Evolutionary conservation across 345 rosid genomes (phyloP), one percentile per base, ranked within the genome.

Genomic region (Erodium maritimum): DNA sequence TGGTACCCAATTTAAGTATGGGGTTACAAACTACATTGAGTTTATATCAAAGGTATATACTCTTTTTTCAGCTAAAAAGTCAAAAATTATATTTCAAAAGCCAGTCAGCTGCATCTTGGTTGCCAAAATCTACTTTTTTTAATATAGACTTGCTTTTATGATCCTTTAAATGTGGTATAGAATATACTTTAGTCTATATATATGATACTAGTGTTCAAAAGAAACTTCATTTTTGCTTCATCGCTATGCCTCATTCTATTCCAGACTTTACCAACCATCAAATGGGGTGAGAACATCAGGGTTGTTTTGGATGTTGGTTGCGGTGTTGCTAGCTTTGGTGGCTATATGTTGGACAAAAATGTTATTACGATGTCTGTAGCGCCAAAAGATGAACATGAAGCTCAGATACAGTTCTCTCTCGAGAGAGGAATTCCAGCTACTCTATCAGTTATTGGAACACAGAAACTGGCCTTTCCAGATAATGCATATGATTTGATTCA

Each of bases 371-470:
- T 91, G 96, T 91, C 98, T 17, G 77, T 91, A 62, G 96, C 96
- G 5, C 98, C 98, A 16, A 91, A 91, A 78, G 98, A 88, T 69
- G 96, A 91, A 64, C 98, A 91, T 18, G 96, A 91, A 71, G 98
- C 98, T 77, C 98, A 88, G 80, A 88, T 91, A 71, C 95, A 91
- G 75, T 88, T 91, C 67, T 93, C 95, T 54, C 69, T 91, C 45
- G 98, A 91, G 71, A 78, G 98, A 54, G 95, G 98, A 58, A 84
- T 91, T 66, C 96, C 95, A 63, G 98, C 98, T 29, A 84, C 72
- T 3, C 88, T 88, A 52, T 81, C 98, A 25, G 96, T 88, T 23
- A 88, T 91, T 23, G 95, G 93, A 50, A 88, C 98, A 1, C 83
- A 80, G 60, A 80, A 73, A 80, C 76, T 91, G 61, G 65, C 85